These are phyloP conservation scores for Davidsoniella australis DNA, from an alignment of 2,329 filamentous ascomycete species.

Conservation along the genomic window DNA sequence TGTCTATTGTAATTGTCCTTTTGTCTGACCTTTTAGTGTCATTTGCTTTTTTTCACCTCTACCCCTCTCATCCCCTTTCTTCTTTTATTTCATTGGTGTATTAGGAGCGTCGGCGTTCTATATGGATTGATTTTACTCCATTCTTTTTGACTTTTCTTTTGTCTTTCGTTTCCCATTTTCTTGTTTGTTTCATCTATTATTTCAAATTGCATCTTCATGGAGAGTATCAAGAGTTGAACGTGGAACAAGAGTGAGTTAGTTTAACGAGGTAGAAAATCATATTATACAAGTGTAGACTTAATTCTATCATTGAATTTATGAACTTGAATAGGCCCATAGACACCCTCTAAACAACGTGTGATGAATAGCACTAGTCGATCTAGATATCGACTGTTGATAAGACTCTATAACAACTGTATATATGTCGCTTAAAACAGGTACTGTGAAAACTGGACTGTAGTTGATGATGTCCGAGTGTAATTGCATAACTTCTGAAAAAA, in stretches of 20 bases:
- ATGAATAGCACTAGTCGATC: too few relatives aligned
- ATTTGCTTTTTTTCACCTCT: background rate
- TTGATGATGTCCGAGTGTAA: too few relatives aligned
- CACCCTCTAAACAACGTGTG: too few relatives aligned
- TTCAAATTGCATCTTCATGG: background rate
- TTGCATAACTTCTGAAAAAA: background rate
- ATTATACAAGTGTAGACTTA: too few relatives aligned
- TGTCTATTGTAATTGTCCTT: slow-evolving; percentile 1
- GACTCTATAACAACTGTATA: background rate
- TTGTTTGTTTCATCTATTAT: background rate
- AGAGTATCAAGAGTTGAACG: background rate
- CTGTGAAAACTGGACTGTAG: too few relatives aligned
- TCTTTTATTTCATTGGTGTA: background rate
- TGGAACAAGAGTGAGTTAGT: background rate
- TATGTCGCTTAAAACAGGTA: too few relatives aligned
- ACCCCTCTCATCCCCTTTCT: background rate
- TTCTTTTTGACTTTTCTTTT: slow-evolving; percentile 7
- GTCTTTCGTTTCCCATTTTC: background rate
- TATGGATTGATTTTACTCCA: too few relatives aligned
- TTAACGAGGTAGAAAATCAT: too few relatives aligned
- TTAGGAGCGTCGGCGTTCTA: slow-evolving; percentile 9
- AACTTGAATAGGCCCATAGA: too few relatives aligned
- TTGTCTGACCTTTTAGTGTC: background rate
- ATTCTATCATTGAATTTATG: too few relatives aligned
- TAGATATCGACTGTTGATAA: background rate